Base-by-base conservation (phyloP, 2,329 filamentous ascomycete genomes). In the Zymoseptoria passerinii region DNA sequence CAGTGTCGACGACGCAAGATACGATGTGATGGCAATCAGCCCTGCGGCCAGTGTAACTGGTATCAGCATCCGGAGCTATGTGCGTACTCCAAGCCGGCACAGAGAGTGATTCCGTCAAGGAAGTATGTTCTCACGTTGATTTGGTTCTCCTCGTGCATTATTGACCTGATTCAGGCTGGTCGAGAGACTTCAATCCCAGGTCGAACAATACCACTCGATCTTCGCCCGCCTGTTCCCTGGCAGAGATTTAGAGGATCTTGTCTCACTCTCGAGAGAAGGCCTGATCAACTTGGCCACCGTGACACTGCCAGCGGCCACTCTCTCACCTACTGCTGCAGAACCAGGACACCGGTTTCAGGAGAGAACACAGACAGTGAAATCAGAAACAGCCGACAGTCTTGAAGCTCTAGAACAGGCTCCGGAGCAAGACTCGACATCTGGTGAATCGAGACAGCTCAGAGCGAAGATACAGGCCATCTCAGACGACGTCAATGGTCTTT, bases 41-140 rank as follows among this genome's bases (percentile, higher is more conserved):
- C 89, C 9, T 94, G 89, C 70, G 87, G 88, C 44, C 89, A 91
- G 70, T 94, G 89, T 71, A 81, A 89, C 58, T 91, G 88, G 72
- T 92, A 90, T 70, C 84, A 89, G 58, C 88, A 89, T 62, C 86
- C 88, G 3, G 89, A 91, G 71, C 80, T 84, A 56, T 92, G 89
- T 70, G 85, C 86, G 67, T 92, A 92, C 72, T 87, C 90, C 65
- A 90, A 92, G 74, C 88, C 90, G 63, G 81, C 88, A 16, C 87
- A 89, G 71, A 79, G 87, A 61, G 83, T 89, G 8, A 86, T 90
- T 58, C 88, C 89, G 0, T 92, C 89, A 8, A 82, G 87, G 73
- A 91, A 89, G 87, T 88, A 76, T 73, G 83, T 74, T 10, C 3
- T 19, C 5, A 1, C 13, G 10, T 44, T 6, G 5, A 4, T 4